Evolutionary conservation across 805 yeast genomes (phyloP).

Genomic region (Suhomyces pyralidae): DNA sequence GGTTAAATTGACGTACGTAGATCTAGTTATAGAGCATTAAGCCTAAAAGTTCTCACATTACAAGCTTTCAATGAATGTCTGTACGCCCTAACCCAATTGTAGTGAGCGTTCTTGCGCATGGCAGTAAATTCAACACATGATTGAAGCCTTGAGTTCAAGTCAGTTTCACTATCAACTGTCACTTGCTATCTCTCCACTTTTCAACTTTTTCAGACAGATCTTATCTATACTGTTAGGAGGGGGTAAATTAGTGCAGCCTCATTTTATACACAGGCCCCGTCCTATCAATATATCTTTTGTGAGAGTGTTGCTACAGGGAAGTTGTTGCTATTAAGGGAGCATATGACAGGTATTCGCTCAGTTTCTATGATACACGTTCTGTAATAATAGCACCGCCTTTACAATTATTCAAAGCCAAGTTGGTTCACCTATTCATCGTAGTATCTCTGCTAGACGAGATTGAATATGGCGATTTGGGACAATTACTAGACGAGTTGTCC

Average conservation of each 20-base stretch:
- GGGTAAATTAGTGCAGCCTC: background rate
- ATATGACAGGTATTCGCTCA: background rate
- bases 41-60: too few species aligned
- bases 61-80: background rate
- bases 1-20: background rate
- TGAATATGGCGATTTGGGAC: background rate
- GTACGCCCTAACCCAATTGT: background rate
- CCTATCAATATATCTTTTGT: background rate
- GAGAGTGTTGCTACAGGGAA: background rate
- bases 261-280: background rate
- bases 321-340: background rate
- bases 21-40: too few species aligned
- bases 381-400: background rate
- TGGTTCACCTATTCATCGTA: background rate
- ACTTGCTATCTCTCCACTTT: background rate
- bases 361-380: background rate
- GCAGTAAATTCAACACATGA: background rate
- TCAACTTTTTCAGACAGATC: background rate
- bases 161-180: background rate
- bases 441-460: background rate
- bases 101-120: background rate
- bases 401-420: background rate
- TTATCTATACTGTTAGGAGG: background rate
- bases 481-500: background rate
- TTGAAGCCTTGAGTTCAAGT: background rate